Base-by-base conservation (phyloP, 2,329 filamentous ascomycete genomes). In the Neocucurbitaria cava region DNA sequence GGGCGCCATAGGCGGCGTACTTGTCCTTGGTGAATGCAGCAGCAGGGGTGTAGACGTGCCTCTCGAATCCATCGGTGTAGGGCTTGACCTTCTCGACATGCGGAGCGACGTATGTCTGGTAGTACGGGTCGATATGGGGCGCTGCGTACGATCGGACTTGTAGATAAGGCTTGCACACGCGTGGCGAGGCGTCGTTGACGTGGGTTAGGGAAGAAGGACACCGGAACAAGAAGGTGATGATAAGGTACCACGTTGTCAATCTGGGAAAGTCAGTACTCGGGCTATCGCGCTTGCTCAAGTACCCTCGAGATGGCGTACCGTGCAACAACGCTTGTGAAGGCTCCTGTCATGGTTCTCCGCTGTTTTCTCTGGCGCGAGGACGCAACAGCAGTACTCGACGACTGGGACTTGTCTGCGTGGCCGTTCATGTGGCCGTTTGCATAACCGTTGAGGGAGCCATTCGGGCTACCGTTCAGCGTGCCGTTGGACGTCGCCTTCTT, bases 51-150 rank as follows among this genome's bases (percentile, higher is more conserved):
- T 95, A 85, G 44, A 96, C 80, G 39, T 82, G 77, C 44, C 82
- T 78, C 62, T 87, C 84, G 61, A 85, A 76, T 20, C 79, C 73
- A 18, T 83, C 77, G 49, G 83, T 76, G 77, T 98, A 96, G 0
- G 94, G 94, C 56, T 85, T 86, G 31, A 85, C 88, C 45, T 86
- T 79, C 33, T 93, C 84, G 58, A 96, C 86, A 71, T 97, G 95
- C 2, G 92, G 91, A 5, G 89, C 89, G 21, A 91, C 89, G 70
- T 97, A 96, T 53, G 85, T 76, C 63, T 94, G 81, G 76, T 97
- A 98, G 77, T 96, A 96, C 2, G 93, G 94, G 65, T 88, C 83
- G 28, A 96, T 70, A 74, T 94, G 89, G 3, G 95, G 95, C 23
- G 86, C 78, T 55, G 93, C 79, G 52, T 82, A 87, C 79, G 80